These are phyloP conservation scores for Delitschia confertaspora DNA, from an alignment of 495 filamentous ascomycete species.

Conservation along the genomic window DNA sequence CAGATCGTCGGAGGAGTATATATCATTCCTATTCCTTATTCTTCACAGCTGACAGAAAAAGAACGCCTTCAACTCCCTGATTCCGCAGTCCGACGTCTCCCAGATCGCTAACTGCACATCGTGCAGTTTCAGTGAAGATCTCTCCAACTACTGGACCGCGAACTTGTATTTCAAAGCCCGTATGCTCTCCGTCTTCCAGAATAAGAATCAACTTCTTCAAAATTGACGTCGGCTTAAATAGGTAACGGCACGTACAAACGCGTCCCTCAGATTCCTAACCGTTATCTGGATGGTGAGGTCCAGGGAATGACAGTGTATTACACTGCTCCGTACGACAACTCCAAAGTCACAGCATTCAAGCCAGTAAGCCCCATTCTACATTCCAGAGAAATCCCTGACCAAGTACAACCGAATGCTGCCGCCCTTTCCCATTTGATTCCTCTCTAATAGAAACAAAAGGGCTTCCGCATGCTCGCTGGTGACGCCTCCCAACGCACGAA, in stretches of 20 bases:
- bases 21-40: no score
- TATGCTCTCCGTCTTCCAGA: neutral
- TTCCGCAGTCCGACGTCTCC: conserved; percentile 4
- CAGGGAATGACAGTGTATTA: conserved; percentile 17
- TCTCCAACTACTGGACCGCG: conserved; percentile 9
- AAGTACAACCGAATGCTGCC: no score
- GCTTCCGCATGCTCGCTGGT: conserved; percentile 18
- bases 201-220: neutral
- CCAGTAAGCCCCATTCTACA: neutral
- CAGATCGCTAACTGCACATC: conserved; percentile 8
- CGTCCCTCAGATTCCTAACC: conserved; percentile 41
- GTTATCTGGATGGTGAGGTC: conserved; percentile 37
- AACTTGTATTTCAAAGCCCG: conserved; percentile 1
- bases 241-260: conserved; percentile 42
- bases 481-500: conserved; percentile 5
- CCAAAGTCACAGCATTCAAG: conserved; percentile 13
- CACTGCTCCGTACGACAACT: conserved; percentile 26
- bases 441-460: conserved; percentile 16
- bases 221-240: conserved; percentile 5
- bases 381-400: no score
- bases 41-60: no score
- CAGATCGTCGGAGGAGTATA: no score
- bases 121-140: conserved; percentile 12
- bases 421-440: neutral
- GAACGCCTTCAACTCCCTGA: no score